phyloP scores from a whole-genome alignment of 768 basidiomycete species.

The Pleurotus ostreatus region DNA sequence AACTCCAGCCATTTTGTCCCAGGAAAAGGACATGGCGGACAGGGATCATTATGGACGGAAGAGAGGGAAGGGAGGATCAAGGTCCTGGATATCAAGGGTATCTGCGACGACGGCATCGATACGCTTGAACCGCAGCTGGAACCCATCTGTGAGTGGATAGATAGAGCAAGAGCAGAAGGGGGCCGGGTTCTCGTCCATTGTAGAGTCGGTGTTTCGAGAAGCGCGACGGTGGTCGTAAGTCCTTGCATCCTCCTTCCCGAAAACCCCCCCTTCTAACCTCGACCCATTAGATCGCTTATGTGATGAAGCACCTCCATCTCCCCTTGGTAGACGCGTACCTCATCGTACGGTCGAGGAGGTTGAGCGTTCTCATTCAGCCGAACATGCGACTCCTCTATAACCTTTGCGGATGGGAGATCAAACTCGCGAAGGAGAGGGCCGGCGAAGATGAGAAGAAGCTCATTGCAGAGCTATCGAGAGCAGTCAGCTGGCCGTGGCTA shows the following conservation, averaged over 20 bases:
- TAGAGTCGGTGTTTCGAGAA: constrained; percentile 96
- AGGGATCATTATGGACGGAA: constrained; percentile 83
- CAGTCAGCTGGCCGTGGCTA: constrained; percentile 81
- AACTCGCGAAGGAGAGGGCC: constrained; percentile 76
- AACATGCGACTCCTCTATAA: constrained; percentile 96
- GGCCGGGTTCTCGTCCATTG: constrained; percentile 95
- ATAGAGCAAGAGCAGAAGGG: constrained; percentile 73
- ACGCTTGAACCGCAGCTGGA: constrained; percentile 86
- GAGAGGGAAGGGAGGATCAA: constrained; percentile 87
- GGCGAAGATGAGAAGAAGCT: constrained; percentile 45
- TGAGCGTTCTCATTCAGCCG: constrained; percentile 91
- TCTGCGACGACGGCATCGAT: constrained; percentile 96
- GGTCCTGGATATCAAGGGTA: constrained; percentile 86
- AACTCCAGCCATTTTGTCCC: constrained; percentile 27
- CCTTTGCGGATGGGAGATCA: constrained; percentile 91
- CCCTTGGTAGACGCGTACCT: constrained; percentile 93
- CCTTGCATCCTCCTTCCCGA: constrained; percentile 4
- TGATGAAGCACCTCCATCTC: constrained; percentile 87
- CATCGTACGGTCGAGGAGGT: constrained; percentile 82
- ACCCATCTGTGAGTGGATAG: constrained; percentile 92
- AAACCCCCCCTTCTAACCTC: neutral
- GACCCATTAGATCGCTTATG: constrained; percentile 76
- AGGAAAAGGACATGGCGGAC: constrained; percentile 45
- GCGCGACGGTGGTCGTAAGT: constrained; percentile 86
- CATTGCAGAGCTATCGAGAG: constrained; percentile 57